phyloP scores from a whole-genome alignment of 2,329 filamentous ascomycete species.

The Hymenotorrendiella dingleyae region DNA sequence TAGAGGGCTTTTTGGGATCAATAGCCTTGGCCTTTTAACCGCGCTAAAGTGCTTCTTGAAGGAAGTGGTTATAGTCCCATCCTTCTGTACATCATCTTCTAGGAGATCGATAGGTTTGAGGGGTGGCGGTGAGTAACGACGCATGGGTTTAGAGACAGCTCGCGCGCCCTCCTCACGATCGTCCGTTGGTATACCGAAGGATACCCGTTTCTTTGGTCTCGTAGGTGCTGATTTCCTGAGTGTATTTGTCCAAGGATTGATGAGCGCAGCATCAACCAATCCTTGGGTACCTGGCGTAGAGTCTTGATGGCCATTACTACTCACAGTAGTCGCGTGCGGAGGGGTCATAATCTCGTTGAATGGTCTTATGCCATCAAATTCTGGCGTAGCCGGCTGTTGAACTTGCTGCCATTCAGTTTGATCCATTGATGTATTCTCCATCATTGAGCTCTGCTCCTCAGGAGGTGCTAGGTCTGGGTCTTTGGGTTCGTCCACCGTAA shows the following conservation, averaged over 20 bases:
- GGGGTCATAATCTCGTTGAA: slow-evolving; percentile 21
- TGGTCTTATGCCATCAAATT: slow-evolving; percentile 12
- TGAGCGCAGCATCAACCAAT: slow-evolving; percentile 19
- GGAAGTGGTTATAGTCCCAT: slow-evolving; percentile 9
- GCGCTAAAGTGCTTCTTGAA: slow-evolving; percentile 19
- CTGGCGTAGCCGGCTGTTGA: slow-evolving; percentile 12
- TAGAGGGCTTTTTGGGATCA: slow-evolving; percentile 12
- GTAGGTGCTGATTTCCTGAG: slow-evolving; percentile 8
- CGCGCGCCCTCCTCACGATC: slow-evolving; percentile 7
- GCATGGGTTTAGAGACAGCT: neutral
- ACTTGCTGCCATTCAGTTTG: slow-evolving; percentile 14
- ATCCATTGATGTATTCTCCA: neutral
- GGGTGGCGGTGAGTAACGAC: slow-evolving; percentile 18
- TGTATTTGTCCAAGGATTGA: slow-evolving; percentile 25
- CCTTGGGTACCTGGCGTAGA: slow-evolving; percentile 17
- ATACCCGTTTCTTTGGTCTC: slow-evolving; percentile 25
- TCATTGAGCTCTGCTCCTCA: neutral
- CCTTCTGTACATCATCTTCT: slow-evolving; percentile 15
- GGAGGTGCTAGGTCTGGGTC: neutral
- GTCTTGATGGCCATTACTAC: neutral
- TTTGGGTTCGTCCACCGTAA: neutral
- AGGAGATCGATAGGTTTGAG: slow-evolving; percentile 3
- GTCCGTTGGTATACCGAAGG: slow-evolving; percentile 19
- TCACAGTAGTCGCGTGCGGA: slow-evolving; percentile 3
- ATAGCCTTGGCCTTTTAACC: slow-evolving; percentile 13